phyloP scores from a whole-genome alignment of 306 rosid species.

The Cucurbita argyrosperma region DNA sequence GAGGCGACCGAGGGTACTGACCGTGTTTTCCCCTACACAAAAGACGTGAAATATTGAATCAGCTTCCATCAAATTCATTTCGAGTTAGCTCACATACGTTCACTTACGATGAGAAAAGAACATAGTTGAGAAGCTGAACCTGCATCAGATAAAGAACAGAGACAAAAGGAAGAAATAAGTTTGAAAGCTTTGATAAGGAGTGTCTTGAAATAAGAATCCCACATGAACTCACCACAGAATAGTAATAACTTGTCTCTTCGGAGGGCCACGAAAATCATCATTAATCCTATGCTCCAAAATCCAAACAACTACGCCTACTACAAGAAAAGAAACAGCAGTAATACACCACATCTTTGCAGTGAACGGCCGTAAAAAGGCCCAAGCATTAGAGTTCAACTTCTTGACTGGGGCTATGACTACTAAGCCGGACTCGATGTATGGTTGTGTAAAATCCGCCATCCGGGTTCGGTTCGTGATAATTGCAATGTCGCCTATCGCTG shows the following conservation, averaged over 20 bases:
- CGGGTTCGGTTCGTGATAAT: conserved; percentile 68
- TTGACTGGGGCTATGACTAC: conserved; percentile 70
- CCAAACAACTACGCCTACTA: conserved; percentile 82
- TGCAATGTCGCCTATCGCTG: conserved; percentile 79
- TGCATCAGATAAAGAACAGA: conserved; percentile 6
- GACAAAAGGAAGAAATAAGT: background rate
- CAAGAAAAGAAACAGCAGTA: conserved; percentile 57
- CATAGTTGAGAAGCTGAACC: conserved; percentile 58
- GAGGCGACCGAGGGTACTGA: conserved; percentile 78
- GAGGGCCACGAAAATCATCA: conserved; percentile 92
- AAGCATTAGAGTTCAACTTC: conserved; percentile 40
- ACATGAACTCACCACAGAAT: conserved; percentile 45
- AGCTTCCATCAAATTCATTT: conserved; percentile 6
- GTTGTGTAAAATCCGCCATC: conserved; percentile 91
- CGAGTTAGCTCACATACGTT: conserved; percentile 32
- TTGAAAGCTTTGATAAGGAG: background rate
- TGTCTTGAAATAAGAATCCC: background rate
- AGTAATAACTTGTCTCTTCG: conserved; percentile 57
- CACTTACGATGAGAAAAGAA: conserved; percentile 83
- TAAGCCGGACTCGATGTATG: conserved; percentile 79
- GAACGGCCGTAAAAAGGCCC: conserved; percentile 87
- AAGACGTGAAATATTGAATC: background rate
- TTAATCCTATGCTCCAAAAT: conserved; percentile 85
- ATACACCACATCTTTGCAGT: conserved; percentile 55
- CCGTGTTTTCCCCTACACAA: conserved; percentile 69